Evolutionary conservation across 768 basidiomycete species (phyloP).

Genomic region (Boletus sp.): DNA sequence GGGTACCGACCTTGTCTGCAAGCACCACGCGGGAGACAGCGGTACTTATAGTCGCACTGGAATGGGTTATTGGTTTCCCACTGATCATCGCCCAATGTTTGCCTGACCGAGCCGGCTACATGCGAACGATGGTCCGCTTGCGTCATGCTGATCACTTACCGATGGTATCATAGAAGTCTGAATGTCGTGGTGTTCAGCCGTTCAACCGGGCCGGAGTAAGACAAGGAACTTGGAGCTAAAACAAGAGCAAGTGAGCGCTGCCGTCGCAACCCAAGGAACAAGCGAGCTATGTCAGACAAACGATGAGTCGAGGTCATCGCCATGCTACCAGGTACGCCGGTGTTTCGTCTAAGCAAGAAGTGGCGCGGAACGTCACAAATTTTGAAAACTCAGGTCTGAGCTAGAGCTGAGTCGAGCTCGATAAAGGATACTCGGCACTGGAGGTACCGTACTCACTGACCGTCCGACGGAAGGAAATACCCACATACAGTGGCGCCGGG

Average conservation of each 20-base stretch:
- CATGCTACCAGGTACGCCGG: not conserved
- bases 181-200: not conserved
- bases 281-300: constrained; percentile 8
- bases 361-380: not conserved
- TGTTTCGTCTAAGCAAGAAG: not conserved
- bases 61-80: not conserved
- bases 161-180: not conserved
- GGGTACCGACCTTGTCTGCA: not conserved
- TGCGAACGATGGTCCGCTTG: not conserved
- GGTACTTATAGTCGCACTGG: not conserved
- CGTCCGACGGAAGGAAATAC: not conserved
- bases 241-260: not conserved
- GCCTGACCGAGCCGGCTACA: not conserved
- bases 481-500: not conserved
- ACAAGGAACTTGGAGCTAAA: not conserved
- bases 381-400: not conserved
- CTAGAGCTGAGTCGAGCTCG: not conserved
- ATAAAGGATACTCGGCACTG: constrained; percentile 6
- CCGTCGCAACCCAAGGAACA: not conserved
- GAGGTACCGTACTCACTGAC: not conserved
- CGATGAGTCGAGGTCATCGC: constrained; percentile 8
- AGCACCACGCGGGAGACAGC: not conserved
- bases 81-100: not conserved
- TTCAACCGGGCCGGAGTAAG: not conserved
- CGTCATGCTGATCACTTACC: not conserved